Evolutionary conservation across 306 rosid genomes (phyloP).

Genomic region (Boehmeria nivea): DNA sequence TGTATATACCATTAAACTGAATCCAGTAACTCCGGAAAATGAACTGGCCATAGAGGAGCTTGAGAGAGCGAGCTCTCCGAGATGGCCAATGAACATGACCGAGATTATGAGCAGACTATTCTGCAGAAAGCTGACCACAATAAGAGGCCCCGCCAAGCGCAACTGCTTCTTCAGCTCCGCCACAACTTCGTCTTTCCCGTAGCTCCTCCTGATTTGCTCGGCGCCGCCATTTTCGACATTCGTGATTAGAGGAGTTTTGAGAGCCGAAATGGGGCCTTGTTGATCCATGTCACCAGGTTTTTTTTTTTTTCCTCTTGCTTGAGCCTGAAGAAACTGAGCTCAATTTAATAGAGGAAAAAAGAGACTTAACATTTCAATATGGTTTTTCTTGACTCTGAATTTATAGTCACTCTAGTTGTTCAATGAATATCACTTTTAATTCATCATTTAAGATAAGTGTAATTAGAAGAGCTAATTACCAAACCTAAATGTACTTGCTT

Average conservation of each 20-base stretch:
- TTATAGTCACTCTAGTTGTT: no score
- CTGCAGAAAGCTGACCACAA: conserved; percentile 18
- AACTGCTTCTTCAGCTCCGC: conserved; percentile 20
- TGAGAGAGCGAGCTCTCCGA: conserved; percentile 20
- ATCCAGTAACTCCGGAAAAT: conserved; percentile 26
- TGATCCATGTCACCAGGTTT: background rate
- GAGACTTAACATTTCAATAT: no score
- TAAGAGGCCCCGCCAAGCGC: conserved; percentile 21
- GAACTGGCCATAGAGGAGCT: conserved; percentile 26
- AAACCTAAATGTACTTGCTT: no score
- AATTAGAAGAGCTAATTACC: no score
- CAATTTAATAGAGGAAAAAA: no score
- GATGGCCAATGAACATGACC: conserved; percentile 24
- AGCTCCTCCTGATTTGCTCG: background rate
- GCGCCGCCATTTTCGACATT: background rate
- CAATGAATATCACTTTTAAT: no score
- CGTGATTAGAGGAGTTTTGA: conserved; percentile 1
- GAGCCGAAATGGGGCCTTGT: background rate
- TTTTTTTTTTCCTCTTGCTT: no score
- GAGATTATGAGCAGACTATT: conserved; percentile 17
- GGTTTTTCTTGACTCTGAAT: no score
- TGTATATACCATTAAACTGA: conserved; percentile 25
- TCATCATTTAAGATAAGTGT: no score
- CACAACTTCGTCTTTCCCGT: no score
- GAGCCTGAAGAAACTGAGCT: no score